Base-by-base conservation (phyloP, 352 stramenopile genomes). In the Elongisporangium senticosum region DNA sequence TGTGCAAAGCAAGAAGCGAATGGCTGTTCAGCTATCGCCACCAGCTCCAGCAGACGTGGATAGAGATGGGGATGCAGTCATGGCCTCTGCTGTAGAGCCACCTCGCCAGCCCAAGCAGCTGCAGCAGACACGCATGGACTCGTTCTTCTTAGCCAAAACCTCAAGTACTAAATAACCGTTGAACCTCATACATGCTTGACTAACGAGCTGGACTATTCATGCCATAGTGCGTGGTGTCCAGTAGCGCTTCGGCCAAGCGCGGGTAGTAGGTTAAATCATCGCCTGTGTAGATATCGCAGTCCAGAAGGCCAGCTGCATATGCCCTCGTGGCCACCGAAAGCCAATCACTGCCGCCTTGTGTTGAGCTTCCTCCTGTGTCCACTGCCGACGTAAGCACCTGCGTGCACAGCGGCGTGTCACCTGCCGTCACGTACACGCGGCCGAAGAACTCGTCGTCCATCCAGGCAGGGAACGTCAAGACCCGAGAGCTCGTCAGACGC, bases 261-360 rank as follows among this genome's bases (percentile, higher is more conserved):
- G 53, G 59, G 49, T 57, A 65, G 48, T 65, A 65, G 19, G 59
- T 57, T 13, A 57, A 49, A 2, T 20, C 2, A 19, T 65, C 59
- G 8, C 47, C 53, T 2, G 17, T 50, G 40, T 28, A 17, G 7
- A 19, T 23, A 1, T 39, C 52, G 54, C 59, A 65, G 7, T 22
- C 7, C 7, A 56, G 24, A 7, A 17, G 33, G 11, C 33, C 33
- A 10, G 33, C 33, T 56, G 54, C 28, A 15, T 37, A 37, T 48
- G 60, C 7, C 51, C 59, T 24, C 60, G 55, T 8, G 20, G 19
- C 21, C 50, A 43, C 3, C 3, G 1, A 4, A 19, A 40, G 19
- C 48, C 23, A 19, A 61, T 21, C 49, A 7, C 49, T 26, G 19
- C 49, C 17, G 49, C 22, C 5, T 43, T 43, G 33, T 6, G 33